Evolutionary conservation across 2,329 filamentous ascomycete genomes (phyloP).

Genomic region (Apiospora arundinis): DNA sequence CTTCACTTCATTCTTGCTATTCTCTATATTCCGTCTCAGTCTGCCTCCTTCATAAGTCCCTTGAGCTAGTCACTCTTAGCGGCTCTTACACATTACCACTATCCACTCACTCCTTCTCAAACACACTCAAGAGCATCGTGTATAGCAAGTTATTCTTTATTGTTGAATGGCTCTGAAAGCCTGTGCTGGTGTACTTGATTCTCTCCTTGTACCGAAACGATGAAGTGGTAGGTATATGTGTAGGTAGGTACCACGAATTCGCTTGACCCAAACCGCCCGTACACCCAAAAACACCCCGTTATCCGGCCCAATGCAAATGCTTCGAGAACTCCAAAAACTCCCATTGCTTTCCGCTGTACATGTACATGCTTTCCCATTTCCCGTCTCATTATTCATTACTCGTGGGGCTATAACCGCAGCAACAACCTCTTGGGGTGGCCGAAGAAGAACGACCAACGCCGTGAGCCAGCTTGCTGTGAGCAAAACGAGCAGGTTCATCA

Average conservation of each 20-base stretch:
- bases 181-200: constrained; percentile 6
- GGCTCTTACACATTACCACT: not conserved
- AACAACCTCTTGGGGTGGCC: constrained; percentile 1
- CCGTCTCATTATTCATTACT: constrained; percentile 18
- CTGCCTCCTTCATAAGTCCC: not conserved
- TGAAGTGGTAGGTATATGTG: constrained; percentile 1
- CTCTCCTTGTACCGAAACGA: not conserved
- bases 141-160: not conserved
- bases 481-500: constrained; percentile 18
- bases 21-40: not conserved
- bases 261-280: not conserved
- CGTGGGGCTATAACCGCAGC: not conserved
- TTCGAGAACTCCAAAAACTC: constrained; percentile 21
- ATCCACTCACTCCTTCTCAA: not conserved
- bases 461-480: not conserved
- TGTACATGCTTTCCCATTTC: not conserved
- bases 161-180: not conserved
- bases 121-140: not conserved
- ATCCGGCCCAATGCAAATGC: constrained; percentile 21
- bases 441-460: not conserved
- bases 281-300: constrained; percentile 1
- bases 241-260: constrained; percentile 12
- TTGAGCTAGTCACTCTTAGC: not conserved
- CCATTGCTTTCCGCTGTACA: constrained; percentile 7
- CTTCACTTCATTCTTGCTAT: not conserved